Evolutionary conservation across 2,329 filamentous ascomycete genomes (phyloP).

Genomic region (Xylaria sp.): DNA sequence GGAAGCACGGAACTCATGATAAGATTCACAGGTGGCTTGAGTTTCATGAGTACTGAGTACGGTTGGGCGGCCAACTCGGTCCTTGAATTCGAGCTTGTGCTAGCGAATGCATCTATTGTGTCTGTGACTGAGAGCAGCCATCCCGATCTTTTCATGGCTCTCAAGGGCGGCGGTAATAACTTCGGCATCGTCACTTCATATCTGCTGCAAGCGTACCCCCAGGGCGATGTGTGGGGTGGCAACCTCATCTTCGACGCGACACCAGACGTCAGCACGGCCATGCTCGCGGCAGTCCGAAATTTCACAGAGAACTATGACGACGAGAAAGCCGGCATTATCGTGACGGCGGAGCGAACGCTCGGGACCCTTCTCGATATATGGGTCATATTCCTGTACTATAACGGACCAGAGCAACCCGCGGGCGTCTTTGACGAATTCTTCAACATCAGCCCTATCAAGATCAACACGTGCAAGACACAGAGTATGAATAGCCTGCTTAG

Average conservation of each 20-base stretch:
- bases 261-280: slow-evolving; percentile 45
- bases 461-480: slow-evolving; percentile 60
- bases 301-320: slow-evolving; percentile 69
- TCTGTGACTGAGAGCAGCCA: slow-evolving; percentile 56
- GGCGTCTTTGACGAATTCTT: slow-evolving; percentile 68
- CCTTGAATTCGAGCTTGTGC: slow-evolving; percentile 62
- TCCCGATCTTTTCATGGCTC: slow-evolving; percentile 62
- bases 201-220: slow-evolving; percentile 55
- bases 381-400: slow-evolving; percentile 72
- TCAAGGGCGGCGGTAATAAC: slow-evolving; percentile 68
- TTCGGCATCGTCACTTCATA: slow-evolving; percentile 64
- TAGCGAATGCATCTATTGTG: slow-evolving; percentile 61
- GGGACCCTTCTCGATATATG: slow-evolving; percentile 62
- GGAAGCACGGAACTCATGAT: slow-evolving; percentile 16
- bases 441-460: slow-evolving; percentile 53
- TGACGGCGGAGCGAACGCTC: slow-evolving; percentile 61
- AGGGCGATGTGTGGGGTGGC: slow-evolving; percentile 58
- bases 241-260: slow-evolving; percentile 53
- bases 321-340: slow-evolving; percentile 69
- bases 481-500: slow-evolving; percentile 60
- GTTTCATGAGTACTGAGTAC: slow-evolving; percentile 62
- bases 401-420: slow-evolving; percentile 63
- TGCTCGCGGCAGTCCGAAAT: slow-evolving; percentile 62
- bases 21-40: slow-evolving; percentile 58
- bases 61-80: slow-evolving; percentile 64